Evolutionary conservation across 495 filamentous ascomycete species (phyloP).

Genomic region (Rhypophila decipiens): DNA sequence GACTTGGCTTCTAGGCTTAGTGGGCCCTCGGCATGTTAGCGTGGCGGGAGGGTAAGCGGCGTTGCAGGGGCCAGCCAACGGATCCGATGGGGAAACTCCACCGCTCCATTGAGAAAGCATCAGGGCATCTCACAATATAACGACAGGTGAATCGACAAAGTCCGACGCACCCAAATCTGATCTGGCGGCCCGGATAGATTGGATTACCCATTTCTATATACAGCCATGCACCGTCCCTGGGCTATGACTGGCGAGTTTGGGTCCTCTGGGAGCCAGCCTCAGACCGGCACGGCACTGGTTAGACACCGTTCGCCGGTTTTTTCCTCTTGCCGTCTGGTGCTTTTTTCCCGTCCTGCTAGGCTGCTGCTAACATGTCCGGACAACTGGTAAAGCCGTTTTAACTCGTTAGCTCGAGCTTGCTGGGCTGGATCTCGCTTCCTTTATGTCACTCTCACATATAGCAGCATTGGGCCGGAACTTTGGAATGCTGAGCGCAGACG

Average conservation of each 20-base stretch:
- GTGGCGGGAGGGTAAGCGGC: background rate
- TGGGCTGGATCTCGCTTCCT: too few species aligned
- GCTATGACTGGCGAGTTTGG: too few species aligned
- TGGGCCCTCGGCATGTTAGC: too few species aligned
- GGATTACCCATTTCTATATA: background rate
- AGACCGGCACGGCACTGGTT: background rate
- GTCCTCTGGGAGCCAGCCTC: too few species aligned
- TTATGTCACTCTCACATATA: too few species aligned
- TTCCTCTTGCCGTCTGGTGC: too few species aligned
- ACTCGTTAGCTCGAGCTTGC: too few species aligned
- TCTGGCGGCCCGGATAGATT: conserved; percentile 24
- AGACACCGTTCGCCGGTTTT: background rate
- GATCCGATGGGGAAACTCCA: conserved; percentile 29
- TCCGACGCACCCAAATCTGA: conserved; percentile 18
- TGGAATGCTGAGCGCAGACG: too few species aligned
- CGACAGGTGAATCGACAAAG: conserved; percentile 3
- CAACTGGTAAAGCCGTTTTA: too few species aligned
- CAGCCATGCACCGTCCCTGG: background rate
- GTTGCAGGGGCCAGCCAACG: background rate
- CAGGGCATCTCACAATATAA: conserved; percentile 1
- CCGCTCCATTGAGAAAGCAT: background rate
- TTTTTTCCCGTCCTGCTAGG: too few species aligned
- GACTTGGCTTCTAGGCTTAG: background rate
- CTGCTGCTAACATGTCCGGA: too few species aligned
- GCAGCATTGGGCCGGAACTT: too few species aligned